A percentile compares a stretch with the other conserved stretches of the same genome.
These are phyloP conservation scores for Russula griseocarnosa DNA, from an alignment of 768 basidiomycete genomes.

Conservation along the genomic window DNA sequence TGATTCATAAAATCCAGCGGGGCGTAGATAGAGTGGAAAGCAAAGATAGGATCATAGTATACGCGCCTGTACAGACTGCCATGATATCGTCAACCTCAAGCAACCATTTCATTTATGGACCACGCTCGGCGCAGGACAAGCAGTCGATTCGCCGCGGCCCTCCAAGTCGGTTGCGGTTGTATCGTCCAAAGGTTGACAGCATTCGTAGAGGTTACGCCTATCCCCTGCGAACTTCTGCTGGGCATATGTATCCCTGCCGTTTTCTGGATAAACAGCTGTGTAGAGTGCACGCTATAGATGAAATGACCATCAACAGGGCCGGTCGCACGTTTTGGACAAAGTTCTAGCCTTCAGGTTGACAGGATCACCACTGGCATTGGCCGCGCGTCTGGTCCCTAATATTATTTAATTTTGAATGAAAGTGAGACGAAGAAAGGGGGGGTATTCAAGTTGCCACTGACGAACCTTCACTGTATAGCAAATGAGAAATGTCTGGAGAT, in stretches of 20 bases:
- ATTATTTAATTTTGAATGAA: not conserved
- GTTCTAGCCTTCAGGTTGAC: constrained; percentile 27
- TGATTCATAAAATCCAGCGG: too few species aligned
- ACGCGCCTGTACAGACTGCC: too few species aligned
- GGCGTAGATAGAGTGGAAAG: too few species aligned
- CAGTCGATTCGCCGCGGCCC: constrained; percentile 47
- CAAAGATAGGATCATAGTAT: too few species aligned
- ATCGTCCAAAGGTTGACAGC: constrained; percentile 58
- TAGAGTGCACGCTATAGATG: constrained; percentile 52
- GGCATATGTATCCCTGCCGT: constrained; percentile 59
- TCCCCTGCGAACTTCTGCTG: constrained; percentile 58
- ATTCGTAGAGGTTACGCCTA: constrained; percentile 53
- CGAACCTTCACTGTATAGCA: constrained; percentile 17
- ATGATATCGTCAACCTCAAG: too few species aligned
- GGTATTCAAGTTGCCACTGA: not conserved
- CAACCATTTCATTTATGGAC: constrained; percentile 32
- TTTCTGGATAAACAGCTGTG: constrained; percentile 59
- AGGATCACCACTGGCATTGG: too few species aligned
- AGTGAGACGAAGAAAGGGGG: not conserved
- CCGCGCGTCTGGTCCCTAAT: constrained; percentile 13
- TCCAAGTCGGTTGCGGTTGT: constrained; percentile 32
- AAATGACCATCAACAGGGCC: not conserved
- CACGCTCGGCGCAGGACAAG: constrained; percentile 54
- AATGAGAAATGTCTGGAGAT: too few species aligned
- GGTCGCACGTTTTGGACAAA: too few species aligned